Evolutionary conservation across 1,284 basidiomycete genomes (phyloP).

Genomic region (Caloboletus inedulis): DNA sequence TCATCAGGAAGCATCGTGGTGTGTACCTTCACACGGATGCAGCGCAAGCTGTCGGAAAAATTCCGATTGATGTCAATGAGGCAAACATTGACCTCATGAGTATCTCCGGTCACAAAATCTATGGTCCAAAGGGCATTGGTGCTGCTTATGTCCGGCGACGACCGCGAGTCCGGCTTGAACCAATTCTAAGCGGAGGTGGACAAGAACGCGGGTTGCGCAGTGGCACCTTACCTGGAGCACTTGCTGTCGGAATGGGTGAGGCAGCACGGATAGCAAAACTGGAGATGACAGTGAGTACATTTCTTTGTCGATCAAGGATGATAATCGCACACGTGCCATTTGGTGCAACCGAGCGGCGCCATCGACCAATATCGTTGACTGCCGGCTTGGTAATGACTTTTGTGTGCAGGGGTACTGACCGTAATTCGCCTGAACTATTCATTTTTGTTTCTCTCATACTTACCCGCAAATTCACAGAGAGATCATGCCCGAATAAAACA

Average conservation of each 20-base stretch:
- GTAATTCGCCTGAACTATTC: conserved; percentile 14
- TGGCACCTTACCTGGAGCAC: conserved; percentile 88
- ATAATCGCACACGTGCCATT: conserved; percentile 40
- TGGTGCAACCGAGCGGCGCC: conserved; percentile 39
- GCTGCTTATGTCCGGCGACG: conserved; percentile 92
- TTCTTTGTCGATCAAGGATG: conserved; percentile 44
- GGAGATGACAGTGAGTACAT: conserved; percentile 84
- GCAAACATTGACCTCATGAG: conserved; percentile 96
- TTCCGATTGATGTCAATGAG: conserved; percentile 90
- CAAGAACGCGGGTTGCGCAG: conserved; percentile 96
- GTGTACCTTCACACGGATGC: conserved; percentile 98
- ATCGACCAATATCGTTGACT: conserved; percentile 11
- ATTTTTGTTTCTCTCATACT: conserved; percentile 8
- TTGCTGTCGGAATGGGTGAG: conserved; percentile 94
- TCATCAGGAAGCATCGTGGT: conserved; percentile 80
- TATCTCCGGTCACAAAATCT: conserved; percentile 97
- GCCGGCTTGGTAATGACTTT: conserved; percentile 60
- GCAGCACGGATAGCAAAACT: conserved; percentile 88
- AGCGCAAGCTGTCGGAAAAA: conserved; percentile 93
- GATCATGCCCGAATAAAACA: conserved; percentile 79
- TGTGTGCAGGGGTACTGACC: conserved; percentile 92
- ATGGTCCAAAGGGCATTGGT: conserved; percentile 97
- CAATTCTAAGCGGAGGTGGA: conserved; percentile 93
- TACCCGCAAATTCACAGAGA: conserved; percentile 45
- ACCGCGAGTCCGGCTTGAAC: conserved; percentile 92